Evolutionary conservation across 1,284 basidiomycete genomes (phyloP), one percentile per base, ranked within the genome.

Genomic region (Kalmanozyma brasiliensis): DNA sequence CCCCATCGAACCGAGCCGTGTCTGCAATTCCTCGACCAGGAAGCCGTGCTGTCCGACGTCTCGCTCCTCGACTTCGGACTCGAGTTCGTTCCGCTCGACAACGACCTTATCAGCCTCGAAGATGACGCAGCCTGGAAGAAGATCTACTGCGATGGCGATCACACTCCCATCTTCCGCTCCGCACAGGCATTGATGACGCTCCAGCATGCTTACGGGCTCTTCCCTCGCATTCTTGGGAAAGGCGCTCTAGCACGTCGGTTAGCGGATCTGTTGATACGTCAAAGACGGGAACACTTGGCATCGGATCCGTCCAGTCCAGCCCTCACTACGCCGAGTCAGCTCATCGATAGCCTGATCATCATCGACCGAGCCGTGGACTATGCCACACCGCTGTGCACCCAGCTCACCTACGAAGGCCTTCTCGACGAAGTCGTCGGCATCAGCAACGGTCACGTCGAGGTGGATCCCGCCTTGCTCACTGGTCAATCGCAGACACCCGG

Each of bases 381-480:
- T 89, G 89, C 96, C 49, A 97, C 95, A 0, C 94, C 95, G 1
- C 86, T 98, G 51, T 88, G 95, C 42, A 98, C 95, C 1, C 95
- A 98, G 79, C 85, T 98, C 52, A 99, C 96, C 0, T 99, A 98
- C 77, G 90, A 97, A 81, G 96, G 96, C 16, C 88, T 99, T 38
- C 86, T 98, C n/a, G 95, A 98, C 77, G 96, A 98, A 81, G 85
- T 93, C 37, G 85, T 97, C 41, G 92, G 92, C 1, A 90, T 98
- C 66, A 90, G 87, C 82, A 93, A 96, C 75, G 90, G 91, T 4
- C 91, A 96, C 76, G 89, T 95, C 48, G 94, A 98, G 79, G 85
- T 98, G 14, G 94, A 96, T 37, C 86, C 89, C 41, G 89, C 89
- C 29, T 84, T 97, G 2, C 84, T 95, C 26, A 87, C 79, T 23